These are phyloP conservation scores for Hypoxylon sp. DNA, from an alignment of 2,329 filamentous ascomycete genomes.

Conservation along the genomic window DNA sequence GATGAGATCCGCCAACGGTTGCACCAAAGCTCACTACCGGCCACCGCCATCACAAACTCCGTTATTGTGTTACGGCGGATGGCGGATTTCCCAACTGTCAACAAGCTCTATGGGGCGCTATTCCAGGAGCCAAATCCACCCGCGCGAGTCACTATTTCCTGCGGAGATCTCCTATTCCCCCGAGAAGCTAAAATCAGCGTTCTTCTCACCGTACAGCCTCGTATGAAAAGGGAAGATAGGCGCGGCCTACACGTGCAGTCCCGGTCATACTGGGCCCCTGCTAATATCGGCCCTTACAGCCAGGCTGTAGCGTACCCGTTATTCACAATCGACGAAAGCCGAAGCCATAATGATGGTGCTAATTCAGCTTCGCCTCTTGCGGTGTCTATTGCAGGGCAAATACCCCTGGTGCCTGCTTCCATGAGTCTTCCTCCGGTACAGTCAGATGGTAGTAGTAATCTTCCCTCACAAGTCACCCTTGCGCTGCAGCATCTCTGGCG, in stretches of 20 bases:
- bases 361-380: slow-evolving; percentile 36
- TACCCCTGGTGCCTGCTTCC: slow-evolving; percentile 84
- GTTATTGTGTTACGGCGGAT: slow-evolving; percentile 83
- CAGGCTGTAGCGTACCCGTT: slow-evolving; percentile 79
- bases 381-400: slow-evolving; percentile 88
- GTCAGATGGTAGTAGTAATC: slow-evolving; percentile 53
- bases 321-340: slow-evolving; percentile 48
- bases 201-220: slow-evolving; percentile 61
- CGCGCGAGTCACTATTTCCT: slow-evolving; percentile 85
- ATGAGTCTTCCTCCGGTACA: slow-evolving; percentile 73
- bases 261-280: slow-evolving; percentile 95
- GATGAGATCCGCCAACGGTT: slow-evolving; percentile 62
- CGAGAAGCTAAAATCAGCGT: slow-evolving; percentile 72
- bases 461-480: slow-evolving; percentile 74
- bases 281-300: slow-evolving; percentile 97
- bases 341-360: slow-evolving; percentile 28
- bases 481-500: slow-evolving; percentile 92
- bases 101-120: slow-evolving; percentile 79
- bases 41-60: slow-evolving; percentile 66
- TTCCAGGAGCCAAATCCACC: slow-evolving; percentile 87
- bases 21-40: slow-evolving; percentile 53
- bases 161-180: slow-evolving; percentile 75
- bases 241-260: slow-evolving; percentile 89
- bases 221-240: slow-evolving; percentile 49
- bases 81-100: slow-evolving; percentile 82